Evolutionary conservation across 768 basidiomycete genomes (phyloP), one percentile per base, ranked within the genome.

Genomic region (Tremella yokohamensis): DNA sequence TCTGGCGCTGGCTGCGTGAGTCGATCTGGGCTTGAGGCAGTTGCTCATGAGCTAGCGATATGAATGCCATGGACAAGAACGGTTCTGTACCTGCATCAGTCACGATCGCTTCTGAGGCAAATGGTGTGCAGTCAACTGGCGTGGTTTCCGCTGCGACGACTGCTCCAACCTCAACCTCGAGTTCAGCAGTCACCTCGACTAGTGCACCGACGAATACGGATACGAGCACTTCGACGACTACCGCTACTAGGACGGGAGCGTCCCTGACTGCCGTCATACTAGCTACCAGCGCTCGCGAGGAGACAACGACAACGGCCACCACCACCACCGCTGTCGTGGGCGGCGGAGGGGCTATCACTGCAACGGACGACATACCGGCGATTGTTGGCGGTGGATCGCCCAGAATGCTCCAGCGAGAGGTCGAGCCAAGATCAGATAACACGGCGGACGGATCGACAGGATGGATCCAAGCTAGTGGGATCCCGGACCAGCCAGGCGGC

Each of bases 1-100:
- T 52, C 57, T 69, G 13, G 56, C 57, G 0, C 42, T 72, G 16
- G 66, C 63, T 13, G 38, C 62, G 70, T 69, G 48, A 63, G 70
- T 64, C 13, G 1, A 26, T 22, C 20, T 11, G 29, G 8, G 50
- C 34, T 49, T 26, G 47, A 20, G n/a, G 9, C 40, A 29, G 13
- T 47, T 48, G 13, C 25, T 56, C 16, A 13, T 48, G 40, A 40
- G 29, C 15, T 56, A 40, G 15, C 12, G 54, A 22, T 45, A 6
- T 45, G n/a, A n/a, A 45, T 8, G 42, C 42, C 22, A 45, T 18
- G 22, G 22, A 45, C 22, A n/a, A 45, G n/a, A 45, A 18, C 22
- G n/a, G n/a, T 16, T 18, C 42, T 4, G 4, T 15, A 4, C 15
- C 22, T 16, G 42, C 22, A 4, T 45, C 42, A 15, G n/a, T 18